Evolutionary conservation across 257 asterid species (phyloP).

Genomic region (Nicotiana tabacum): DNA sequence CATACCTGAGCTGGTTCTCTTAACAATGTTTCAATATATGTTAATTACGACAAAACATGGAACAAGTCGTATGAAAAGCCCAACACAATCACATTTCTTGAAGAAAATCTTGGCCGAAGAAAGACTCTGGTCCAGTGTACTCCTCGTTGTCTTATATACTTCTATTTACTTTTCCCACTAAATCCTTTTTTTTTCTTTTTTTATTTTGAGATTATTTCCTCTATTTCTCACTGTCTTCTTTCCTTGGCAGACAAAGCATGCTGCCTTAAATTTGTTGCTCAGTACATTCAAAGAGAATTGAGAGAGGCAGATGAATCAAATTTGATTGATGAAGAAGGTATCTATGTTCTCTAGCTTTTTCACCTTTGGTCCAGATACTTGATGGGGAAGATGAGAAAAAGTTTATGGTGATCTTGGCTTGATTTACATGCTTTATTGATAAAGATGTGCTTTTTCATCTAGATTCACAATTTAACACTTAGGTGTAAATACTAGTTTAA

Average conservation of each 20-base stretch:
- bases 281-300: conserved; percentile 44
- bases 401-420: background rate
- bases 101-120: background rate
- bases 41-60: too few species aligned
- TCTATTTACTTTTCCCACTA: conserved; percentile 1
- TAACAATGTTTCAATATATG: too few species aligned
- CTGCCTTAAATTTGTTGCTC: conserved; percentile 42
- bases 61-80: too few species aligned
- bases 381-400: background rate
- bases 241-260: conserved; percentile 41
- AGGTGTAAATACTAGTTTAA: background rate
- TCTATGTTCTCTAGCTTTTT: conserved; percentile 1
- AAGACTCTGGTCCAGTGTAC: background rate
- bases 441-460: background rate
- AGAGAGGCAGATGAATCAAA: conserved; percentile 74
- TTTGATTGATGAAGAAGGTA: conserved; percentile 85
- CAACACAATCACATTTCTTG: too few species aligned
- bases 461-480: background rate
- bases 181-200: background rate
- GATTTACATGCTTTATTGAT: background rate
- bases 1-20: too few species aligned
- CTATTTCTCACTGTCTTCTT: conserved; percentile 6
- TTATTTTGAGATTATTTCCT: conserved; percentile 4
- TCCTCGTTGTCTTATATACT: background rate
- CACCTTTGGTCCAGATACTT: background rate